Base-by-base conservation (phyloP, 2,329 filamentous ascomycete species). In the Alternaria brassicicola region DNA sequence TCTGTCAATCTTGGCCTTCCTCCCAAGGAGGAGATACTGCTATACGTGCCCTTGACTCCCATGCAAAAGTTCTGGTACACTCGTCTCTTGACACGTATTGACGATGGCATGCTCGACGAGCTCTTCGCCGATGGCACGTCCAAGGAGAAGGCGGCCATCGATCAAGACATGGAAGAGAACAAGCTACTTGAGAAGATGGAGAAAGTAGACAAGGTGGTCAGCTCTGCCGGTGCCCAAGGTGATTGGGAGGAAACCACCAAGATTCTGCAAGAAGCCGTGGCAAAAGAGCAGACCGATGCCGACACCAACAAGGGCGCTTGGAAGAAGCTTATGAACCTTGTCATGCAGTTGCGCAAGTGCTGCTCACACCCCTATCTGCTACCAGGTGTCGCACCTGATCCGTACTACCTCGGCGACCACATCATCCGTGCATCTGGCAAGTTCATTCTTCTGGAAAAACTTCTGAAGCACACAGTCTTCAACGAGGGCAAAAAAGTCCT, bases 211-310 rank as follows among this genome's bases (percentile, higher is more conserved):
- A 68, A 77, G 26, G 58, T 69, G 4, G 57, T 45, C 36, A 71
- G 26, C 50, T 52, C n/a, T 41, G 66, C 23, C 19, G 52, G 46
- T 6, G 10, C 48, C 31, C 36, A 48, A 26, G 50, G 74, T 75
- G 64, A 67, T 8, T 85, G 83, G 83, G 78, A 79, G 10, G 59
- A 96, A 96, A 80, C 94, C 89, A 81, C 93, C 93, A 77, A 90
- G 93, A 88, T 98, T 95, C 83, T 98, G 93, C 84, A 93, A 91
- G 78, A 97, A 94, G 80, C 97, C 90, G 55, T 91, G 2, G 63
- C 73, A 9, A 73, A 78, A 10, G 76, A 79, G 53, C 68, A 76
- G 25, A 66, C 73, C 7, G 67, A 69, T 19, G 65, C 65, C 19
- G 64, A 57, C 6, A 41, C 64, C n/a, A 76, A 72, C 17, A 77